Evolutionary conservation across 305 asterid species (phyloP).

Genomic region (Rubia balearica): DNA sequence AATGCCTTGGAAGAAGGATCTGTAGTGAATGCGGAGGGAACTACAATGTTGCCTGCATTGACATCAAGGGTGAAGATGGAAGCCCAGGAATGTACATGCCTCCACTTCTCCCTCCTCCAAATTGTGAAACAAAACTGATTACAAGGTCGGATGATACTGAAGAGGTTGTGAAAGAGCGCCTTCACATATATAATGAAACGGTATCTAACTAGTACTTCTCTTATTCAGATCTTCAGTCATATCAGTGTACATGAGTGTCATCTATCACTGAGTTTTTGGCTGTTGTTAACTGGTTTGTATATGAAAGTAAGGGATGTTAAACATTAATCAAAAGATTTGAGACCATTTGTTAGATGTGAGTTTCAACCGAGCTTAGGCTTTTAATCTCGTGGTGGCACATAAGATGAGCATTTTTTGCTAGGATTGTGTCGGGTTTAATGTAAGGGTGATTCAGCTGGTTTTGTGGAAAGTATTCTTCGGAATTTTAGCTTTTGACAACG

Average conservation of each 20-base stretch:
- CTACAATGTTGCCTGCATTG: conserved; percentile 81
- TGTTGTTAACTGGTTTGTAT: background rate
- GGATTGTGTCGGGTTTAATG: background rate
- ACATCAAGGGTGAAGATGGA: conserved; percentile 59
- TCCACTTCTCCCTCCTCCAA: conserved; percentile 92
- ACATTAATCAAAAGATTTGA: background rate
- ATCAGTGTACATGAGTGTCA: background rate
- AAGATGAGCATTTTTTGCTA: background rate
- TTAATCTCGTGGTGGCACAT: background rate
- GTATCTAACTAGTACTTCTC: conserved; percentile 22
- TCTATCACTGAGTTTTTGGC: background rate
- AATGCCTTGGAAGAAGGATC: conserved; percentile 94
- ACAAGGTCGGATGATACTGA: conserved; percentile 85
- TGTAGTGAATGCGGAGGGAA: conserved; percentile 91
- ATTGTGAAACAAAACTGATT: conserved; percentile 71
- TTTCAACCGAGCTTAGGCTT: background rate
- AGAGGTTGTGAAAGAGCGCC: conserved; percentile 78
- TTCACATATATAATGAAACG: conserved; percentile 66
- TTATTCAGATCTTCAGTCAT: background rate
- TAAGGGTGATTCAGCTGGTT: background rate
- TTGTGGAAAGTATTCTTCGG: background rate
- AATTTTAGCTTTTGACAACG: background rate
- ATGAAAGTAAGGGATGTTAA: background rate
- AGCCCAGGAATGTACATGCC: conserved; percentile 74
- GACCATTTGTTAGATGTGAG: background rate